Evolutionary conservation across 495 filamentous ascomycete genomes (phyloP).

Genomic region (Neurospora terricola): DNA sequence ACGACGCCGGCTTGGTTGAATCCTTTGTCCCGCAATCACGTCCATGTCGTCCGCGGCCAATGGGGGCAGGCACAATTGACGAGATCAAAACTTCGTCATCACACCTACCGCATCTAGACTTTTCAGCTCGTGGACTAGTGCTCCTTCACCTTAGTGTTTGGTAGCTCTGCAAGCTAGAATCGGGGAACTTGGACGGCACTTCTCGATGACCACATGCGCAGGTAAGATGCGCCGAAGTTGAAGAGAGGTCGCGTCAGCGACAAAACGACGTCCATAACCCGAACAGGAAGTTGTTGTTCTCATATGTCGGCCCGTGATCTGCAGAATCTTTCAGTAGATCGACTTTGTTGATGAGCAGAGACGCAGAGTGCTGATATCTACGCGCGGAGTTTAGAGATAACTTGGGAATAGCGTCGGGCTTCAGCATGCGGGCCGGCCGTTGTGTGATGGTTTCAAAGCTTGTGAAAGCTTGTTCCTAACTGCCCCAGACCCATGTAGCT

Average conservation of each 20-base stretch:
- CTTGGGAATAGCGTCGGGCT: background rate
- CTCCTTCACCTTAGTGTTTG: background rate
- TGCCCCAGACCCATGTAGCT: background rate
- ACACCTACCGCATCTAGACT: background rate
- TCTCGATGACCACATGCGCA: background rate
- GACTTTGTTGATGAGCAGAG: background rate
- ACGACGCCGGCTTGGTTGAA: background rate
- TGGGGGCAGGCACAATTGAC: background rate
- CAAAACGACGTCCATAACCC: background rate
- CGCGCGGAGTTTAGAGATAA: background rate
- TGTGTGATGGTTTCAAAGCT: background rate
- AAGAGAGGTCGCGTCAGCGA: background rate
- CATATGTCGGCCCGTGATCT: background rate
- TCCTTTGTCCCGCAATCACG: background rate
- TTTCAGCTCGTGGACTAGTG: background rate
- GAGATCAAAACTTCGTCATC: background rate
- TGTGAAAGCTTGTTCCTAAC: background rate
- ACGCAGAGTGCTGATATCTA: background rate
- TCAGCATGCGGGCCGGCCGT: background rate
- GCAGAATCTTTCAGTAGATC: background rate
- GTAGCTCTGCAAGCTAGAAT: background rate
- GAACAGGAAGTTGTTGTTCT: background rate
- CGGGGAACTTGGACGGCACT: background rate
- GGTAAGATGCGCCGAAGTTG: background rate
- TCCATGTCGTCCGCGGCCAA: background rate